Evolutionary conservation across 2,329 filamentous ascomycete species (phyloP).

Genomic region (Pseudogymnoascus destructans): DNA sequence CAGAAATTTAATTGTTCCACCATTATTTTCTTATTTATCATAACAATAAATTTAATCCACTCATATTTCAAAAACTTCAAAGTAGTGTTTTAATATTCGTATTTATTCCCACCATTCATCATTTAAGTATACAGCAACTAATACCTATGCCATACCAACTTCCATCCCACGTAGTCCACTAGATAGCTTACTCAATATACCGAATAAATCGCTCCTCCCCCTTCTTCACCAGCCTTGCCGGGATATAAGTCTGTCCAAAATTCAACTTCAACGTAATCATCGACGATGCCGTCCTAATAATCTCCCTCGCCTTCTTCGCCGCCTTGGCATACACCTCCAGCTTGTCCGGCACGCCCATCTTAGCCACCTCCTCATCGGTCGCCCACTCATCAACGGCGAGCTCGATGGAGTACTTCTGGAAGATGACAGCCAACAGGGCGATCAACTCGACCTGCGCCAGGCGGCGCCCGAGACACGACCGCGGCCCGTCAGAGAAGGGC

Average conservation of each 20-base stretch:
- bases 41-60: not conserved
- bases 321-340: slow-evolving; percentile 48
- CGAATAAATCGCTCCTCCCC: slow-evolving; percentile 55
- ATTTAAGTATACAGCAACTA: not conserved
- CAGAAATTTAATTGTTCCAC: not conserved
- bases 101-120: not conserved
- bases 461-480: slow-evolving; percentile 44
- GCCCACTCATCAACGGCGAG: slow-evolving; percentile 42
- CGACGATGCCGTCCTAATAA: slow-evolving; percentile 42
- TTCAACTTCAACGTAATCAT: slow-evolving; percentile 62
- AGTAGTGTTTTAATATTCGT: not conserved
- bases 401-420: slow-evolving; percentile 49
- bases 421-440: slow-evolving; percentile 40
- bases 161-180: not conserved
- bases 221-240: slow-evolving; percentile 53
- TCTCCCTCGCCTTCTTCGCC: slow-evolving; percentile 37
- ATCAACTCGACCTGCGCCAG: slow-evolving; percentile 48
- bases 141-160: not conserved
- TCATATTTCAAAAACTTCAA: not conserved
- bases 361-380: slow-evolving; percentile 38
- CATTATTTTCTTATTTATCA: not conserved
- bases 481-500: slow-evolving; percentile 45
- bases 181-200: slow-evolving; percentile 16
- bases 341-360: slow-evolving; percentile 35
- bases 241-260: slow-evolving; percentile 39